A percentile compares a stretch with the other conserved stretches of the same genome.
These are phyloP conservation scores for Saccharomycopsis sp. DNA, from an alignment of 805 yeast genomes.

Conservation along the genomic window DNA sequence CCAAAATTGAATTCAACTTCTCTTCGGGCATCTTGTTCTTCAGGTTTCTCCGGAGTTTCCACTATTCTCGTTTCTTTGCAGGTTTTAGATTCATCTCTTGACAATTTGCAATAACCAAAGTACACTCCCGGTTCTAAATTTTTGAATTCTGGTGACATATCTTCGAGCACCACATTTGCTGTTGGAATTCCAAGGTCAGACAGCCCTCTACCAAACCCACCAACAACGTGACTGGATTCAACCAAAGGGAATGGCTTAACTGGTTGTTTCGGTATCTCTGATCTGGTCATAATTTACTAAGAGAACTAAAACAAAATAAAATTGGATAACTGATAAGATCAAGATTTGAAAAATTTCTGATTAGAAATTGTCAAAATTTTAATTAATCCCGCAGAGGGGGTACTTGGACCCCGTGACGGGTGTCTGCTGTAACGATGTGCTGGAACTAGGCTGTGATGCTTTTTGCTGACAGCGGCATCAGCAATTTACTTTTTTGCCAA, in stretches of 20 bases:
- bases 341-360: no score
- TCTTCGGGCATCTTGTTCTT: slow-evolving; percentile 28
- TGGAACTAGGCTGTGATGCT: no score
- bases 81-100: slow-evolving; percentile 21
- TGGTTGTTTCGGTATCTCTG: slow-evolving; percentile 36
- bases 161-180: slow-evolving; percentile 70
- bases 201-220: slow-evolving; percentile 96
- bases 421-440: no score
- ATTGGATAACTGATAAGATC: no score
- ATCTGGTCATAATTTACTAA: slow-evolving; percentile 12
- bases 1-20: slow-evolving; percentile 61
- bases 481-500: no score
- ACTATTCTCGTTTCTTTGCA: slow-evolving; percentile 20
- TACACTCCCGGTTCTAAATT: slow-evolving; percentile 72
- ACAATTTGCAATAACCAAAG: slow-evolving; percentile 63
- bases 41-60: slow-evolving; percentile 22
- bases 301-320: no score
- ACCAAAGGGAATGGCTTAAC: slow-evolving; percentile 43
- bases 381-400: no score
- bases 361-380: no score
- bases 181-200: slow-evolving; percentile 93
- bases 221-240: slow-evolving; percentile 42
- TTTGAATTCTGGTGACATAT: slow-evolving; percentile 36
- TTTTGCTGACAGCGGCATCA: no score
- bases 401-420: no score